A percentile compares a stretch with the other conserved stretches of the same genome.
phyloP scores from a whole-genome alignment of 768 basidiomycete species.

The Russula dissimulans region DNA sequence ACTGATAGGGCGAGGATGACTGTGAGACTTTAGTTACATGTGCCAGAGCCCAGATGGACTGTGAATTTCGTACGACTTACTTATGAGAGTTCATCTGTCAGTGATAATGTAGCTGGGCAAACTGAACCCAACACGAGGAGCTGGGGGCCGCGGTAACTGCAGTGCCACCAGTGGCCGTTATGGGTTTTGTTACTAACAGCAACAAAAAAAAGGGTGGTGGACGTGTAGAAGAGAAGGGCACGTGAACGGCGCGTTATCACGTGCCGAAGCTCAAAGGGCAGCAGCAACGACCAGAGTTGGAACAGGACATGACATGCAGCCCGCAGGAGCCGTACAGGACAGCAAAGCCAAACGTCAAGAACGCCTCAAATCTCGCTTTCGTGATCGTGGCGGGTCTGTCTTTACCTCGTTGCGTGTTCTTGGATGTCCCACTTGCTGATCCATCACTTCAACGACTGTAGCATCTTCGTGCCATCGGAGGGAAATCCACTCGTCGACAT shows the following conservation, averaged over 20 bases:
- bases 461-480: constrained; percentile 45
- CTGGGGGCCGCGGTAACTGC: too few relatives aligned
- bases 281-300: not conserved
- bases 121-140: too few relatives aligned
- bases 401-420: not conserved
- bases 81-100: too few relatives aligned
- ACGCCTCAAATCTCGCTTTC: constrained; percentile 56
- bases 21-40: too few relatives aligned
- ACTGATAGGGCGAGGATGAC: too few relatives aligned
- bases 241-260: not conserved
- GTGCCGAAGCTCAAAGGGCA: not conserved
- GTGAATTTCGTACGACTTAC: too few relatives aligned
- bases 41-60: too few relatives aligned
- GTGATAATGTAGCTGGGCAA: too few relatives aligned
- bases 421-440: not conserved
- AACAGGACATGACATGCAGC: not conserved
- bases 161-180: too few relatives aligned
- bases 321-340: constrained; percentile 37
- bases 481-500: constrained; percentile 44
- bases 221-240: not conserved
- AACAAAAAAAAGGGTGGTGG: too few relatives aligned
- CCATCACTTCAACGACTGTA: constrained; percentile 19
- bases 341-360: constrained; percentile 53
- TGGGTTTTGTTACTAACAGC: too few relatives aligned
- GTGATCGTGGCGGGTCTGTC: constrained; percentile 40